Percentiles rank a stretch among this genome's conserved stretches.
These are phyloP conservation scores for Thermomyces lanuginosus DNA, from an alignment of 2,329 filamentous ascomycete genomes.

Conservation along the genomic window DNA sequence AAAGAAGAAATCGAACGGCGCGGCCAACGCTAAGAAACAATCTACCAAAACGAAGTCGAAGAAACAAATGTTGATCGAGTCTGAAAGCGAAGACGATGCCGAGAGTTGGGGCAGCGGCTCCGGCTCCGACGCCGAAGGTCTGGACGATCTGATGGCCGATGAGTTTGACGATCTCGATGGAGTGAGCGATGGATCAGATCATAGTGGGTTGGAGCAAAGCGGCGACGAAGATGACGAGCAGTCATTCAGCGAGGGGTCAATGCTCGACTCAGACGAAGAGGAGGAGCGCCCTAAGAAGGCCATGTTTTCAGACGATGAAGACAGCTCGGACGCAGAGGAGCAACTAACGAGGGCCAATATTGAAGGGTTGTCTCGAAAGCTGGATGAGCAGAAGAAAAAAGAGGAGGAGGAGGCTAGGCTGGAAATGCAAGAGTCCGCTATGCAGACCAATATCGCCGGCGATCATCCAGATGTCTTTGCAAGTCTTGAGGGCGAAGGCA, in stretches of 20 bases:
- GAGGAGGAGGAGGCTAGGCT: conserved; percentile 71
- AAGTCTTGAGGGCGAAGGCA: conserved; percentile 42
- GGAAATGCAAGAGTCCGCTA: conserved; percentile 66
- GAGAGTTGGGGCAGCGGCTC: conserved; percentile 18
- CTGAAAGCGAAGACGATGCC: conserved; percentile 20
- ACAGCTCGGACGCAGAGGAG: conserved; percentile 75
- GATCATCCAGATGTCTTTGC: conserved; percentile 51
- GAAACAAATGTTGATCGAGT: too few relatives aligned
- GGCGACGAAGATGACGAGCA: conserved; percentile 42
- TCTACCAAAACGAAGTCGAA: too few relatives aligned
- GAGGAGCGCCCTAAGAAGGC: conserved; percentile 35
- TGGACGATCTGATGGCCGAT: conserved; percentile 27
- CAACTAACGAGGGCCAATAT: conserved; percentile 92
- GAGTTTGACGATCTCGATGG: conserved; percentile 31
- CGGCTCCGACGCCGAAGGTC: conserved; percentile 9
- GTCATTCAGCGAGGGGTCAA: conserved; percentile 39
- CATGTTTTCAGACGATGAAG: conserved; percentile 92
- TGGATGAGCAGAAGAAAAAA: conserved; percentile 60
- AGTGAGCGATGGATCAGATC: conserved; percentile 29
- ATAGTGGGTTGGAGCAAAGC: conserved; percentile 34
- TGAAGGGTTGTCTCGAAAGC: conserved; percentile 68
- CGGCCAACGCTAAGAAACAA: too few relatives aligned
- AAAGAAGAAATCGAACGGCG: conserved; percentile 16
- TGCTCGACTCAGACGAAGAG: conserved; percentile 57
- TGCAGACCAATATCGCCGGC: conserved; percentile 86